Conservation (phyloP, 176 grass and related monocot genomes). For the Raddia guianensis region DNA sequence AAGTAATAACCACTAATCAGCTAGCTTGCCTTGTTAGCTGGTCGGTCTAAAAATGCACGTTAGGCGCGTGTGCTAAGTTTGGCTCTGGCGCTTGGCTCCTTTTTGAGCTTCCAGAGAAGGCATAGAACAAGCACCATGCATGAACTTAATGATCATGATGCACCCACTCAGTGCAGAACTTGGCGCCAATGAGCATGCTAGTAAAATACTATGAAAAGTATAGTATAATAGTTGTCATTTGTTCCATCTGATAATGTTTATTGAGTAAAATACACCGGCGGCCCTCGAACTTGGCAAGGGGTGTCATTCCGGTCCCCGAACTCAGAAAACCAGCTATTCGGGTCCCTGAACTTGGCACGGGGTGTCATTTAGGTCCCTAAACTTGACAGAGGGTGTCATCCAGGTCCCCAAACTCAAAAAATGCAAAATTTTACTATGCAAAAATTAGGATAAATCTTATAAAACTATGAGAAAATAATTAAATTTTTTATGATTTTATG, state of each 20-base stretch:
- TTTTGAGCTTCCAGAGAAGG: slow-evolving; percentile 30
- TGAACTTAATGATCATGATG: slow-evolving; percentile 30
- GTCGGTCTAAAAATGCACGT: slow-evolving; percentile 38
- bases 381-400: too few relatives aligned
- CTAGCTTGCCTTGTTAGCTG: slow-evolving; percentile 15
- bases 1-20: slow-evolving; percentile 6
- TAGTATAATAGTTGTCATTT: slow-evolving; percentile 19
- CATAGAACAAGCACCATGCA: neutral
- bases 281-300: too few relatives aligned
- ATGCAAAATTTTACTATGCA: too few relatives aligned
- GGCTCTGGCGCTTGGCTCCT: slow-evolving; percentile 9
- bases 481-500: too few relatives aligned
- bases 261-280: too few relatives aligned
- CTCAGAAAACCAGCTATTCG: too few relatives aligned
- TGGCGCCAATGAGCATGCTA: neutral
- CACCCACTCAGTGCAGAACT: slow-evolving; percentile 11
- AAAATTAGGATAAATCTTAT: too few relatives aligned
- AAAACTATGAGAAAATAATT: too few relatives aligned
- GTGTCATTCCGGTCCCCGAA: too few relatives aligned
- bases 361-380: too few relatives aligned
- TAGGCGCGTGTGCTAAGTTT: slow-evolving; percentile 30
- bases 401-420: too few relatives aligned
- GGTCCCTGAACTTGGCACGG: too few relatives aligned
- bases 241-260: slow-evolving; percentile 15
- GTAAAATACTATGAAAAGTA: neutral